Conservation (phyloP, 306 rosid genomes). For the Rosa rugosa region DNA sequence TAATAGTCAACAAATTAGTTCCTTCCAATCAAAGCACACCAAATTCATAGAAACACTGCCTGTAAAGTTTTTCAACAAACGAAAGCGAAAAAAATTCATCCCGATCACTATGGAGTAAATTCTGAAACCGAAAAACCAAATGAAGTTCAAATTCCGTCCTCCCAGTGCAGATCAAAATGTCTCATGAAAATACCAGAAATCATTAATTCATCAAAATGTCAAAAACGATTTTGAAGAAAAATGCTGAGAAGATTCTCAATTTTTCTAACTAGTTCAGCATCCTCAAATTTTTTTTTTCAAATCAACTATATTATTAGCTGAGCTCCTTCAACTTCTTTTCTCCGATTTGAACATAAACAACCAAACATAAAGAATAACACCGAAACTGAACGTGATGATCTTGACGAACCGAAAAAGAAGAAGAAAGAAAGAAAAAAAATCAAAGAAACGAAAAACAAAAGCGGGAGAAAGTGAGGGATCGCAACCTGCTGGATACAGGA, state of each 20-base stretch:
- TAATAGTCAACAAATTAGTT: background rate
- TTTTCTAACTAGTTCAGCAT: background rate
- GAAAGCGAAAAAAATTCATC: background rate
- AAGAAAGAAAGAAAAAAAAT: background rate
- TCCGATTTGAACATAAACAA: background rate
- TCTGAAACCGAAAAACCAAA: background rate
- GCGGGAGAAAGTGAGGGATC: conserved; percentile 16
- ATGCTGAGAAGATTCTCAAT: background rate
- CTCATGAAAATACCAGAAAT: background rate
- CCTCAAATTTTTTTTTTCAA: background rate
- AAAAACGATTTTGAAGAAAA: background rate
- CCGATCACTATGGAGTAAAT: background rate
- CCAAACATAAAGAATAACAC: too few relatives aligned
- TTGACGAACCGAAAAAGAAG: background rate
- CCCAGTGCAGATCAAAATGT: conserved; percentile 19
- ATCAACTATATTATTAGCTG: background rate
- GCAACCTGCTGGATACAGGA: conserved; percentile 78
- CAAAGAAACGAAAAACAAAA: background rate
- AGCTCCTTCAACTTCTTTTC: background rate
- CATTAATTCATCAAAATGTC: background rate
- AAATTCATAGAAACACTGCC: background rate
- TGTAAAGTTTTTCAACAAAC: background rate
- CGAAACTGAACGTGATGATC: background rate
- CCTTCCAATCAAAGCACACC: background rate
- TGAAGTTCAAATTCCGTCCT: background rate